phyloP scores from a whole-genome alignment of 1,139 yeast genomes.

The Debaryomyces coudertii region DNA sequence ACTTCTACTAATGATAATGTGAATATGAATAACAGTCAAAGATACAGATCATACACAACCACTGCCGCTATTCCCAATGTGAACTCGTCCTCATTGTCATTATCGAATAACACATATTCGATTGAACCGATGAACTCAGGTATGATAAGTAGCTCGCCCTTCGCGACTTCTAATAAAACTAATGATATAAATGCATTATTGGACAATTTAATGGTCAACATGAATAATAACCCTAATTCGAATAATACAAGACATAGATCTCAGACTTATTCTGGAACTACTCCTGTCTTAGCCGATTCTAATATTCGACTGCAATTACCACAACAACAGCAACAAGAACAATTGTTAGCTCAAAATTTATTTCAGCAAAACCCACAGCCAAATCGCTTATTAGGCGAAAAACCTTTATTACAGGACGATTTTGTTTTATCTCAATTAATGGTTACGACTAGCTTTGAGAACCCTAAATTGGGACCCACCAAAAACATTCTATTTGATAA shows the following conservation, averaged over 20 bases:
- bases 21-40: conserved; percentile 14
- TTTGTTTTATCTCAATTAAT: conserved; percentile 47
- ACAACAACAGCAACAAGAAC: conserved; percentile 3
- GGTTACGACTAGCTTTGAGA: conserved; percentile 65
- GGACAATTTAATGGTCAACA: conserved; percentile 36
- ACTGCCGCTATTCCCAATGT: conserved; percentile 36
- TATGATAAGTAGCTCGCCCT: conserved; percentile 21
- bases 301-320: conserved; percentile 2
- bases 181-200: conserved; percentile 35
- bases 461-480: conserved; percentile 74
- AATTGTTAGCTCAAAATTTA: conserved; percentile 14
- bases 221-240: conserved; percentile 15
- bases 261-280: conserved; percentile 47
- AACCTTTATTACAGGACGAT: conserved; percentile 54
- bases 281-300: conserved; percentile 27
- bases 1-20: conserved; percentile 1
- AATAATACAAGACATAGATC: conserved; percentile 36
- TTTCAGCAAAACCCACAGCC: conserved; percentile 20
- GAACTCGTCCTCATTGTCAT: conserved; percentile 15
- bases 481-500: conserved; percentile 76
- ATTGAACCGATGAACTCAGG: conserved; percentile 18
- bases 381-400: conserved; percentile 12
- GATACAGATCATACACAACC: conserved; percentile 56
- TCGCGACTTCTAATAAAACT: conserved; percentile 19
- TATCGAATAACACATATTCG: conserved; percentile 15